Conservation (phyloP, 1,284 basidiomycete genomes). For the Hypsizygus ulmarius region DNA sequence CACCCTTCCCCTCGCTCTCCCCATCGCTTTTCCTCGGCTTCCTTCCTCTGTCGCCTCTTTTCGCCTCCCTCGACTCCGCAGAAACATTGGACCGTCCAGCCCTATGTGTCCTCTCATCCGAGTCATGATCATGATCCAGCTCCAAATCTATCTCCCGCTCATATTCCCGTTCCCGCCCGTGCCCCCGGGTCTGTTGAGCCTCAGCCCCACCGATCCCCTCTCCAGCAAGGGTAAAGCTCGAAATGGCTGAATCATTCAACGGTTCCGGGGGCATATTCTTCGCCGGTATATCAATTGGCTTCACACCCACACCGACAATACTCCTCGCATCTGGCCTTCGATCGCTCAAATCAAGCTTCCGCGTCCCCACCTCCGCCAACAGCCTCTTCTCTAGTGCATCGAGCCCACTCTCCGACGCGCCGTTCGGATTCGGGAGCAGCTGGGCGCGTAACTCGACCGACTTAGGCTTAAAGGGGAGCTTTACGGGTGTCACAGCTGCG, state of each 20-base stretch:
- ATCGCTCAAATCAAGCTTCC: slow-evolving; percentile 37
- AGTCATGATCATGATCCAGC: slow-evolving; percentile 41
- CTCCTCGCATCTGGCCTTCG: slow-evolving; percentile 47
- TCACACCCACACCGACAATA: slow-evolving; percentile 29
- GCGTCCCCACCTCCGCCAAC: slow-evolving; percentile 65
- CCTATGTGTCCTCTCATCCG: slow-evolving; percentile 49
- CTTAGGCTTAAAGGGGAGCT: slow-evolving; percentile 17
- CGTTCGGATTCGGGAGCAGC: background rate
- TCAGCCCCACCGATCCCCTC: slow-evolving; percentile 27
- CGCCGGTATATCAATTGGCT: slow-evolving; percentile 18
- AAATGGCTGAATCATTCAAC: slow-evolving; percentile 69
- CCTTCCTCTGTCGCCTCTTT: slow-evolving; percentile 23
- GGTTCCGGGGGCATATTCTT: slow-evolving; percentile 32
- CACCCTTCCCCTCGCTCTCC: slow-evolving; percentile 26
- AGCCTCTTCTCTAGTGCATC: slow-evolving; percentile 63
- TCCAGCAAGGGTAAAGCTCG: slow-evolving; percentile 68
- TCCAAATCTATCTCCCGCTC: slow-evolving; percentile 26
- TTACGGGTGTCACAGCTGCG: slow-evolving; percentile 39
- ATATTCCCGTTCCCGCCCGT: slow-evolving; percentile 18
- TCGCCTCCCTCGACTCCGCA: slow-evolving; percentile 23
- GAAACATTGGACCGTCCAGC: slow-evolving; percentile 39
- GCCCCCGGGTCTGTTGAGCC: slow-evolving; percentile 6
- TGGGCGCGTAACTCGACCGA: slow-evolving; percentile 11
- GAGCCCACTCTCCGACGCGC: slow-evolving; percentile 44
- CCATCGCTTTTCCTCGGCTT: slow-evolving; percentile 21